Conservation (phyloP, 208 protist genomes). For the Leishmania lainsoni region DNA sequence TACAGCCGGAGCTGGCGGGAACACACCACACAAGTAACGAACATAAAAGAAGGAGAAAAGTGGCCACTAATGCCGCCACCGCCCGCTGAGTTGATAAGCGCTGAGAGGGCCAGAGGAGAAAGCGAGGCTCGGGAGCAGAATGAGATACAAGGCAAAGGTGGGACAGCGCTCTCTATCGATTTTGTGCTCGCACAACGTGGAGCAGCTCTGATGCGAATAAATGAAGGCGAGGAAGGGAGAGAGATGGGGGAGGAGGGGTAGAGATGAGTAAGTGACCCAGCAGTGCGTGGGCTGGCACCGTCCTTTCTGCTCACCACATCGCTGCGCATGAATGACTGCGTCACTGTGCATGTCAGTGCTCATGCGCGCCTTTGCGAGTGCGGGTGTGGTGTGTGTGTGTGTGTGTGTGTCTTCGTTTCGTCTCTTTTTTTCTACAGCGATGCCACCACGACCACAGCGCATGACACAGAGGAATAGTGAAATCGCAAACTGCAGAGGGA, state of each 20-base stretch:
- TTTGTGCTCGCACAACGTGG: background rate
- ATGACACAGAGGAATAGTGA: background rate
- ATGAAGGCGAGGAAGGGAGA: background rate
- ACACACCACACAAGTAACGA: background rate
- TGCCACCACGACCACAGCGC: background rate
- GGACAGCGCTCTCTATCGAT: background rate
- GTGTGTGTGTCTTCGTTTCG: background rate
- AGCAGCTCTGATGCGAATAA: background rate
- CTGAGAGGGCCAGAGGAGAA: background rate
- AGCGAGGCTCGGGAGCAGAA: background rate
- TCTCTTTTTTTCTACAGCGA: background rate
- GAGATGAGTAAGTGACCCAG: background rate
- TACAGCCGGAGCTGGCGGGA: background rate
- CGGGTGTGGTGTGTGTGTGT: background rate
- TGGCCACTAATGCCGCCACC: background rate
- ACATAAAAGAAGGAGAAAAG: background rate
- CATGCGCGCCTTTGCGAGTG: background rate
- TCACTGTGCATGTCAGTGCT: background rate
- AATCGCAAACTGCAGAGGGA: background rate
- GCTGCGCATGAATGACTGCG: background rate
- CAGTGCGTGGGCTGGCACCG: background rate
- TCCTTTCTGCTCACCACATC: background rate
- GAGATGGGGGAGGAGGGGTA: background rate
- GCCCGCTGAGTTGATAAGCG: background rate
- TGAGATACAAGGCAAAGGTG: conserved; percentile 6